A percentile compares a stretch with the other conserved stretches of the same genome.
Conservation (phyloP, 2,329 filamentous ascomycete genomes). For the Rutstroemia sp. region DNA sequence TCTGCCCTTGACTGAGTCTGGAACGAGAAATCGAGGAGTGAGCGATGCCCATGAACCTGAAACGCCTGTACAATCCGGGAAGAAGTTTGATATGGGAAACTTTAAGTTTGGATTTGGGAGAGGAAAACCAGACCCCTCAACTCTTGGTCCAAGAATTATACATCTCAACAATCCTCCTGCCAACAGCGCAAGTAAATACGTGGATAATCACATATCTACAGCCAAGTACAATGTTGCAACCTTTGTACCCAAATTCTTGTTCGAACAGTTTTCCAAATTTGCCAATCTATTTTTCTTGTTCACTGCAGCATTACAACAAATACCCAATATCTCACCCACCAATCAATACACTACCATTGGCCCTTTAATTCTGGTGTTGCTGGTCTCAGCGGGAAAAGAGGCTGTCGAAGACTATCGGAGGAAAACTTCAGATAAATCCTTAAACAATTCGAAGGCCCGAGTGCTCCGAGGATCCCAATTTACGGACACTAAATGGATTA, state of each 20-base stretch:
- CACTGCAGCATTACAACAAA: conserved; percentile 89
- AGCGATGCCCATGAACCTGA: conserved; percentile 37
- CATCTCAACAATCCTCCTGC: conserved; percentile 94
- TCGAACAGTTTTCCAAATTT: conserved; percentile 98
- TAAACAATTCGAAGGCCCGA: conserved; percentile 82
- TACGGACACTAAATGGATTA: conserved; percentile 85
- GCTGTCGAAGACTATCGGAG: conserved; percentile 88
- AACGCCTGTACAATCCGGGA: conserved; percentile 36
- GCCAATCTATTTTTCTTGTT: conserved; percentile 99
- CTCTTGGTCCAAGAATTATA: conserved; percentile 85
- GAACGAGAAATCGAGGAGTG: conserved; percentile 37
- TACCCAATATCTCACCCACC: conserved; percentile 88
- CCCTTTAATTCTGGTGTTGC: conserved; percentile 79
- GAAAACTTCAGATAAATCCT: conserved; percentile 73
- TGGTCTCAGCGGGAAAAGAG: conserved; percentile 95
- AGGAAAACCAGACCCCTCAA: conserved; percentile 80
- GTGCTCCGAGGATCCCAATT: conserved; percentile 81
- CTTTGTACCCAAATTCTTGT: conserved; percentile 93
- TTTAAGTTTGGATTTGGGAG: conserved; percentile 92
- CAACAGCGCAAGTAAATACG: conserved; percentile 81
- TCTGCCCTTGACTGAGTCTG: conserved; percentile 79
- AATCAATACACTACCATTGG: conserved; percentile 95
- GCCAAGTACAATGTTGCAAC: conserved; percentile 94
- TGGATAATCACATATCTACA: conserved; percentile 95
- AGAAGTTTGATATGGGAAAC: conserved; percentile 60